Base-by-base conservation (phyloP, 139 green algal species). In the Haematococcus lacustris region DNA sequence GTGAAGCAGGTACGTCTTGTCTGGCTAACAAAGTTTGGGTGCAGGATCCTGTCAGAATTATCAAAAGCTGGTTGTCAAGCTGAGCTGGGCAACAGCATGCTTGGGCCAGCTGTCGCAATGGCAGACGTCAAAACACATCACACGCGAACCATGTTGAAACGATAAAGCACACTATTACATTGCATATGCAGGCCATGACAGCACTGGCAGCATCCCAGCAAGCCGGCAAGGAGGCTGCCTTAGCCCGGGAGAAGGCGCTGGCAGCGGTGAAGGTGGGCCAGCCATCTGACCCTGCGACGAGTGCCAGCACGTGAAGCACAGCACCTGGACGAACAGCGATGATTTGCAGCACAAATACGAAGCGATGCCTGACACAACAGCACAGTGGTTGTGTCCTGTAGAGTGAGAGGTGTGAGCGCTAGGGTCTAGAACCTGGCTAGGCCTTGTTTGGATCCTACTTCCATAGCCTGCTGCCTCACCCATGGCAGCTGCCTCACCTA, bases 211-310 rank as follows among this genome's bases (percentile, higher is more conserved):
- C 75, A 5, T 66, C 83, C 13, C 87, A 94, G 61, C 77, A 85
- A 41, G 86, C 85, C 33, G 74, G 76, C 51, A 78, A 82, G 32
- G 88, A 91, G 50, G 86, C 82, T 21, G 76, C 86, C 71, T 69
- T 68, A 21, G 73, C 85, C 76, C 13, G 85, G 13, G 91, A 96
- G 51, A 83, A 75, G 47, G 84, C 93, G 80, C 78, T 96, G 39
- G 88, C 90, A 17, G 86, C 86, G 3, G 82, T 95, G 33, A 95
- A 93, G 74, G 78, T 93, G 7, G 74, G 65, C 7, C 51, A 78
- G 43, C n/a, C n/a, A n/a, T n/a, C n/a, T n/a, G 80, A n/a, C n/a
- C n/a, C n/a, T n/a, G n/a, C n/a, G n/a, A n/a, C n/a, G n/a, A n/a
- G n/a, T n/a, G n/a, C n/a, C n/a, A n/a, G n/a, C n/a, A n/a, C n/a